These are phyloP conservation scores for Cyberlindnera maritima DNA, from an alignment of 805 yeast species.

Conservation along the genomic window DNA sequence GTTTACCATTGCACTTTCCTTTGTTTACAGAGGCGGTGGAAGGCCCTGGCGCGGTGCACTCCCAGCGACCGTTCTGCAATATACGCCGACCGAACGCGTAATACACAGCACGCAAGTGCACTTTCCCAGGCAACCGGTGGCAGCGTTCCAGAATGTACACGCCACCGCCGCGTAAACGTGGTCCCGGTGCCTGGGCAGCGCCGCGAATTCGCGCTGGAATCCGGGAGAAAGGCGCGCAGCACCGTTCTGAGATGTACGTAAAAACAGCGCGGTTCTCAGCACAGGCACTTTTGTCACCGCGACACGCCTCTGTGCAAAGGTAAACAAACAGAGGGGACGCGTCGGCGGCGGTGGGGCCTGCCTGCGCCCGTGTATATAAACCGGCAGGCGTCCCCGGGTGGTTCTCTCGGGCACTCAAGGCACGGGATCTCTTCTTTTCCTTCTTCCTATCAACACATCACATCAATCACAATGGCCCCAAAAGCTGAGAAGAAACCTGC, in stretches of 20 bases:
- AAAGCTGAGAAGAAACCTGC: slow-evolving; percentile 68
- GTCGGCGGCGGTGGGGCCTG: too few relatives aligned
- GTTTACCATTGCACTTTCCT: background rate
- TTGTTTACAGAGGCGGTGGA: background rate
- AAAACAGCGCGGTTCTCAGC: slow-evolving; percentile 1
- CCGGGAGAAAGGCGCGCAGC: background rate
- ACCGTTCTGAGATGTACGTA: slow-evolving; percentile 1
- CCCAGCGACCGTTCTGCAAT: slow-evolving; percentile 1
- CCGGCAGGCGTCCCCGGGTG: background rate
- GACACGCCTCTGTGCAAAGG: background rate
- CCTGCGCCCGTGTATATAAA: slow-evolving; percentile 5
- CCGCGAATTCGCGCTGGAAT: background rate
- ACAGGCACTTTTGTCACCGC: slow-evolving; percentile 3
- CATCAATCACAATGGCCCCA: slow-evolving; percentile 56
- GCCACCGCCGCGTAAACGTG: background rate
- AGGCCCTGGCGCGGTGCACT: background rate
- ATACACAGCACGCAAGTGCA: background rate
- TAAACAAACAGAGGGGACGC: slow-evolving; percentile 4
- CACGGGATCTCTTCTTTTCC: background rate
- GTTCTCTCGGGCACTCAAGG: background rate
- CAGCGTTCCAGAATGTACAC: background rate
- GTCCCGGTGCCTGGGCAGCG: background rate
- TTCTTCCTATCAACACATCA: slow-evolving; percentile 10
- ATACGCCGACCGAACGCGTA: background rate
- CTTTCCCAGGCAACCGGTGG: background rate